Conservation (phyloP, 805 yeast genomes). For the Saccharomycopsis malanga region DNA sequence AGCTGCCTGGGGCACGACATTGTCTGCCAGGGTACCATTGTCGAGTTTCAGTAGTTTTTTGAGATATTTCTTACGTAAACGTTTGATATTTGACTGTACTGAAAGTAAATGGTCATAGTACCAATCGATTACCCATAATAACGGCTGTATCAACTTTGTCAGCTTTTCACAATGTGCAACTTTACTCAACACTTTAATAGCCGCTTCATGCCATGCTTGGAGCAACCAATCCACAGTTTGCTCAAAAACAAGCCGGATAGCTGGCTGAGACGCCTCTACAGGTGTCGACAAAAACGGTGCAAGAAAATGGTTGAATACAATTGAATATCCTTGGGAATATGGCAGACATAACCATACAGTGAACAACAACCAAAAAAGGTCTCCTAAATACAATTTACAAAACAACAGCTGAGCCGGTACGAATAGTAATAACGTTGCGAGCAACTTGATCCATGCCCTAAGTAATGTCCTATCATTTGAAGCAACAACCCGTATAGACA, state of each 20-base stretch:
- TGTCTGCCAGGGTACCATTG: too few relatives aligned
- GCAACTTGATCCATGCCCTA: constrained; percentile 18
- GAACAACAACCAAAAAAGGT: not conserved
- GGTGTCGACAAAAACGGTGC: constrained; percentile 14
- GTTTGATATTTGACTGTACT: not conserved
- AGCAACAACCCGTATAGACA: constrained; percentile 13
- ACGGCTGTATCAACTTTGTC: too few relatives aligned
- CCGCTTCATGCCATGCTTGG: not conserved
- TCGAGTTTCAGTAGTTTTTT: not conserved
- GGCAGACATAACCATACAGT: constrained; percentile 19
- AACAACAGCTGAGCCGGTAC: not conserved
- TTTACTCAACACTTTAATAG: too few relatives aligned
- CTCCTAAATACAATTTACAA: not conserved
- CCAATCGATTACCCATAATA: too few relatives aligned
- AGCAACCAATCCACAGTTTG: not conserved
- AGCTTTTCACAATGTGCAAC: too few relatives aligned
- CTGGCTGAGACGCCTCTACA: too few relatives aligned
- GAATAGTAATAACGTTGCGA: constrained; percentile 7
- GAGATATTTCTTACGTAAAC: not conserved
- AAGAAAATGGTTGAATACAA: constrained; percentile 19
- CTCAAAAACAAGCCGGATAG: constrained; percentile 2
- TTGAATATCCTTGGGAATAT: constrained; percentile 18
- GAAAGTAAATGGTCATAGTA: too few relatives aligned
- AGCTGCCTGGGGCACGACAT: too few relatives aligned
- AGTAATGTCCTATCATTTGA: constrained; percentile 15